Evolutionary conservation across 768 basidiomycete species (phyloP), one percentile per base, ranked within the genome.

Genomic region (Pleurotus ostreatus): DNA sequence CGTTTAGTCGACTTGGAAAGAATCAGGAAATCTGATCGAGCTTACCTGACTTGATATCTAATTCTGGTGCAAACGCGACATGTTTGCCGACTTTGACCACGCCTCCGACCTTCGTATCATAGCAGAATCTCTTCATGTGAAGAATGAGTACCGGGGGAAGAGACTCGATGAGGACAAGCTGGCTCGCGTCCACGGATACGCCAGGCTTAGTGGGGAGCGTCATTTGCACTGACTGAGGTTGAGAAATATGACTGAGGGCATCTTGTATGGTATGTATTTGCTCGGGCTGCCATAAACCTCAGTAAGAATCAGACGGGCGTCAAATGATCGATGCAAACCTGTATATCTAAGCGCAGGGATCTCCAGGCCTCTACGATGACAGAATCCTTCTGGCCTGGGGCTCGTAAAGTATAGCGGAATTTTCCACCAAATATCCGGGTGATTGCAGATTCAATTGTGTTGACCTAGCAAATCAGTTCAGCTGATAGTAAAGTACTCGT

Each of bases 371-470:
- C 95, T 13, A 95, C 80, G 22, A 92, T 83, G 22, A 91, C 86
- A 1, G 88, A 90, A 65, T 98, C 95, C 61, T 86, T 86, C 63
- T 91, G 85, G 12, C 88, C 84, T 1, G 92, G 92, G 5, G 86
- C 86, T 40, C 83, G 82, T 2, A 98, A 74, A 1, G 91, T 87
- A 20, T 91, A 90, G 16, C 94, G 84, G 71, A 94, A 88, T 65
- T 91, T 92, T 34, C 96, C 94, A 25, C 94, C 93, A 63, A 99
- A 99, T 57, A 99, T 90, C 22, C 88, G 78, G 0, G 92, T 91
- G 52, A 99, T 89, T 0, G 94, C 89, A 2, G 92, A 91, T 61
- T 97, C 94, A 2, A 80, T 78, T 0, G 82, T 80, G 69, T 89
- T 92, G 46, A 84, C 85, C 90, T 93, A 60, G 20, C 7, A 18